Evolutionary conservation across 2,329 filamentous ascomycete species (phyloP).

Genomic region (Verticillium alfalfae): DNA sequence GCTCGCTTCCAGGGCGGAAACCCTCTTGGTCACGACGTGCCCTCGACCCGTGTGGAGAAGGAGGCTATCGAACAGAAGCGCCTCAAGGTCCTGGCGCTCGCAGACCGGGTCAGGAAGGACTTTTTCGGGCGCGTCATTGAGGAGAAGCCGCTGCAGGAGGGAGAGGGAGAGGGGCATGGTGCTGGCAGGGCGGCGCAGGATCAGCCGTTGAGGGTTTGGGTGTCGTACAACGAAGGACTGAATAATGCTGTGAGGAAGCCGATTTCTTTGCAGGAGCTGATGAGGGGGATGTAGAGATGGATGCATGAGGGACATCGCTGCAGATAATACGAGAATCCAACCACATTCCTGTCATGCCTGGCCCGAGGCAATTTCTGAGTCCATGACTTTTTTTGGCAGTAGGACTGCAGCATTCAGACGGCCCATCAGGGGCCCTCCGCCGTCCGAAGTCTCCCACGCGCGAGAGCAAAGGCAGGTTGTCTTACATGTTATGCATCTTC

Average conservation of each 20-base stretch:
- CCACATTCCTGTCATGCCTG: too few relatives aligned
- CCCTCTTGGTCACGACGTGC: slow-evolving; percentile 10
- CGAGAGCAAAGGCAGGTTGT: too few relatives aligned
- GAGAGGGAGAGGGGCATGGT: slow-evolving; percentile 29
- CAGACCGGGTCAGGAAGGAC: slow-evolving; percentile 59
- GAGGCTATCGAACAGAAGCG: slow-evolving; percentile 22
- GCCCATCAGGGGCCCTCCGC: too few relatives aligned
- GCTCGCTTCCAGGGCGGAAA: slow-evolving; percentile 53
- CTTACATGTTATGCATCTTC: too few relatives aligned
- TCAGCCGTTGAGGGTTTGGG: slow-evolving; percentile 60
- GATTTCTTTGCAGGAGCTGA: slow-evolving; percentile 72
- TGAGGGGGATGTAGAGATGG: slow-evolving; percentile 52
- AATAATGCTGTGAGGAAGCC: slow-evolving; percentile 91
- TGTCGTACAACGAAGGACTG: slow-evolving; percentile 83
- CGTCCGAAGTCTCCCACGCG: too few relatives aligned
- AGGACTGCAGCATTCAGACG: too few relatives aligned
- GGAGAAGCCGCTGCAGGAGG: slow-evolving; percentile 28
- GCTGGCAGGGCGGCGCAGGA: slow-evolving; percentile 17
- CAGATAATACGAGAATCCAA: too few relatives aligned
- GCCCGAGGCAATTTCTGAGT: too few relatives aligned
- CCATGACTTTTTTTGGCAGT: too few relatives aligned
- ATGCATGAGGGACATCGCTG: neutral
- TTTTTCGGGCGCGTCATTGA: slow-evolving; percentile 77
- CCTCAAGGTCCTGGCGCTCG: slow-evolving; percentile 22
- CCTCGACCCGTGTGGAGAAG: slow-evolving; percentile 27